Evolutionary conservation across 2,329 filamentous ascomycete genomes (phyloP).

Genomic region (Pseudocercospora pini-densiflorae): DNA sequence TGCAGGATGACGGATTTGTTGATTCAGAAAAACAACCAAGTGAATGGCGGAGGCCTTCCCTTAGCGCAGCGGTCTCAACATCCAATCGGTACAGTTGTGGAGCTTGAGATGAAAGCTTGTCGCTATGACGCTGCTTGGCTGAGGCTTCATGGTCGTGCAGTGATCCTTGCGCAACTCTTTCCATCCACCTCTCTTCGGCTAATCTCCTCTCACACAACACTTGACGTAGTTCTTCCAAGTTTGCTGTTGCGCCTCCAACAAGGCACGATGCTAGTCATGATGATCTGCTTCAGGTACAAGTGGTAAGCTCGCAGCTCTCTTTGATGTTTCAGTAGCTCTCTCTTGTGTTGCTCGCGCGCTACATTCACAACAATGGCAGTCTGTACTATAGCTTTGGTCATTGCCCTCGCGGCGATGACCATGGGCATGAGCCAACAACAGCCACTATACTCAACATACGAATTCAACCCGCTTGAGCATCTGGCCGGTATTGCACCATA

Average conservation of each 20-base stretch:
- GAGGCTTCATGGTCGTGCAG: slow-evolving; percentile 1
- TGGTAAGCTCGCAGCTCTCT: slow-evolving; percentile 8
- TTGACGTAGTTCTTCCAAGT: slow-evolving; percentile 22
- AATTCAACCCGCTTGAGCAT: slow-evolving; percentile 55
- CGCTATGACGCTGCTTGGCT: slow-evolving; percentile 16
- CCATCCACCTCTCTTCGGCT: slow-evolving; percentile 15
- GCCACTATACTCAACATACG: slow-evolving; percentile 41
- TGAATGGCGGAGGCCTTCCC: not conserved
- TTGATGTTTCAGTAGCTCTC: slow-evolving; percentile 3
- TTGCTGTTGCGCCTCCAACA: slow-evolving; percentile 16
- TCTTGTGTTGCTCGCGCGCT: not conserved
- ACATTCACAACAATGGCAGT: slow-evolving; percentile 11
- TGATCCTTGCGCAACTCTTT: slow-evolving; percentile 9
- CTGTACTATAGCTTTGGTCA: slow-evolving; percentile 19
- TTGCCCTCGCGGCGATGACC: slow-evolving; percentile 25
- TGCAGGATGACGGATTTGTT: not conserved
- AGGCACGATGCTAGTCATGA: slow-evolving; percentile 16
- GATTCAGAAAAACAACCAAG: not conserved
- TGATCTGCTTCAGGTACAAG: slow-evolving; percentile 9
- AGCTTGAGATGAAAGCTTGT: slow-evolving; percentile 8
- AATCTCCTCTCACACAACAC: not conserved
- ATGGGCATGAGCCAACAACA: slow-evolving; percentile 31
- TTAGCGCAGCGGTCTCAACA: not conserved
- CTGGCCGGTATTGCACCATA: slow-evolving; percentile 57
- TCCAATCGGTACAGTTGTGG: not conserved